A percentile compares a stretch with the other conserved stretches of the same genome.
phyloP scores from a whole-genome alignment of 352 stramenopile species.

The Phytophthora pinifolia region DNA sequence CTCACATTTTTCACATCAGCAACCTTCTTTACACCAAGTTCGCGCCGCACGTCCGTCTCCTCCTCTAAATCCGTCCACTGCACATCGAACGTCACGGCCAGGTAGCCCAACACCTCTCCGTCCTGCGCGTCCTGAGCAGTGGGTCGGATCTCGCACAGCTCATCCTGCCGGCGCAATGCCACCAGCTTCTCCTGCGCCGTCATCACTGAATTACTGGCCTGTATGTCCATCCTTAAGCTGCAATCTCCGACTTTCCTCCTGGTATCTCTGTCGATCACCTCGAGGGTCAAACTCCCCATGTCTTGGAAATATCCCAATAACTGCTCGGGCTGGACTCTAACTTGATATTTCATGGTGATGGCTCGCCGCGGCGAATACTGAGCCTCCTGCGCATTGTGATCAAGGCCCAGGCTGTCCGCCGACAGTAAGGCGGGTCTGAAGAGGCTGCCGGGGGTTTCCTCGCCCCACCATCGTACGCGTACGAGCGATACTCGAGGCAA shows the following conservation, averaged over 20 bases:
- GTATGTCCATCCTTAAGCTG: conserved; percentile 23
- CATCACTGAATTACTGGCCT: conserved; percentile 4
- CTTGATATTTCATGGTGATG: conserved; percentile 49
- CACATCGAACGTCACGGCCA: conserved; percentile 32
- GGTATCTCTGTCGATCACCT: conserved; percentile 59
- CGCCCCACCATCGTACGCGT: conserved; percentile 61
- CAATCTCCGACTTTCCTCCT: conserved; percentile 43
- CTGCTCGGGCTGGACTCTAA: conserved; percentile 32
- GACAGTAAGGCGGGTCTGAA: conserved; percentile 41
- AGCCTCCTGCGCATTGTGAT: background rate
- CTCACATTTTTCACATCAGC: background rate
- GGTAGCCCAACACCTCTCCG: conserved; percentile 27
- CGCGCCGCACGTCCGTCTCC: background rate
- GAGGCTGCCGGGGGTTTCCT: conserved; percentile 42
- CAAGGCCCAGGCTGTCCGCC: background rate
- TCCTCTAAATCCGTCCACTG: conserved; percentile 17
- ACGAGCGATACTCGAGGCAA: conserved; percentile 44
- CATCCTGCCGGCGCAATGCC: conserved; percentile 28
- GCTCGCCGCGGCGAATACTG: conserved; percentile 15
- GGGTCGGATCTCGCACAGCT: conserved; percentile 43
- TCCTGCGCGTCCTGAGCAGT: conserved; percentile 10
- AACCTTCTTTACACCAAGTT: too few relatives aligned
- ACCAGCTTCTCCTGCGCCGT: conserved; percentile 30
- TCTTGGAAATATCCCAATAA: conserved; percentile 61
- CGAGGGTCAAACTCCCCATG: conserved; percentile 54